Base-by-base conservation (phyloP, 306 rosid species). In the Vigna angularis region DNA sequence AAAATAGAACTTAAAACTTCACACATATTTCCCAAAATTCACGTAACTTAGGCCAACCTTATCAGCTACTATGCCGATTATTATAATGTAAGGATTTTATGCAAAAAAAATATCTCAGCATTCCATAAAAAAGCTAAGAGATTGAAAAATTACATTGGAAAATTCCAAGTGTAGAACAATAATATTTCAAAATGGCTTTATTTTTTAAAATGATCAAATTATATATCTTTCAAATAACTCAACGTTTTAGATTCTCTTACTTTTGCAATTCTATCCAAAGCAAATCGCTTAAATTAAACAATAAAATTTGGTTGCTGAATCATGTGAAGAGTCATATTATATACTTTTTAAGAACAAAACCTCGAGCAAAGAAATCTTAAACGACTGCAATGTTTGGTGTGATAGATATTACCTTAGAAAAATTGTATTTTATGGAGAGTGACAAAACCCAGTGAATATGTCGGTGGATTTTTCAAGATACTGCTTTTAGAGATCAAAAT, bases 401-500 rank as follows among this genome's bases (percentile, higher is more conserved):
- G 72, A 34, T 16, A 69, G 2, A 14, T 26, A 30, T 64, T 17
- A 4, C n/a, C 28, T 36, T 34, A 24, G 7, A 49, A 77, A 67
- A 44, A 13, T 20, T 57, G 75, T 68, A 42, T 45, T 36, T 65
- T 48, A 51, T 15, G 24, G 48, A 15, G 12, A 55, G 13, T 15
- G 72, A 40, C 66, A 65, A 34, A 17, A 28, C 1, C 44, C 63
- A 66, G 8, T 26, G 15, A 66, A 9, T 6, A 50, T 57, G 80
- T 81, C 84, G 80, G 80, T 81, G 84, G 72, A 57, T 44, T 59
- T 50, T 70, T 36, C 16, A 78, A 61, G 38, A 6, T 34, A 5
- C 38, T 34, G 7, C 1, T 34, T 34, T 34, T 6, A 26, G 28
- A 26, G 28, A 26, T 34, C 40, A 36, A 36, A 36, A 36, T 36